phyloP scores from a whole-genome alignment of 1,139 yeast species.

The Meyerozyma athensensis region DNA sequence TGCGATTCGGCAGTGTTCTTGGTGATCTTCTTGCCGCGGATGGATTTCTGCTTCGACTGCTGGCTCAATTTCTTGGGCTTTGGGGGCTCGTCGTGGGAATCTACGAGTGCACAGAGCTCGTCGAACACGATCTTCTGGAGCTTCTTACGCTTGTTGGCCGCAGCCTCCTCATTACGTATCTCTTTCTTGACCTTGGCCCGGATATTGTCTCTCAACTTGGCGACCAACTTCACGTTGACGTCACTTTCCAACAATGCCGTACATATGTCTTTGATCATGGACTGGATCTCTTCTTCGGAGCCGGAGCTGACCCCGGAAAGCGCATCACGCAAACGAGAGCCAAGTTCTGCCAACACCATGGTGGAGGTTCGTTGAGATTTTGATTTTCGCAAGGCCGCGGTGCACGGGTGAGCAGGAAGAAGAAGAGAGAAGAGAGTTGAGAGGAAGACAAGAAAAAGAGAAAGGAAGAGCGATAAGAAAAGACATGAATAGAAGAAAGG shows the following conservation, averaged over 20 bases:
- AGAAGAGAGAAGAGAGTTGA: neutral
- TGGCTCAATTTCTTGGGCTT: constrained; percentile 68
- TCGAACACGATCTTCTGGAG: constrained; percentile 92
- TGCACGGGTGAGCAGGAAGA: neutral
- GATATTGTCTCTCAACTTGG: constrained; percentile 69
- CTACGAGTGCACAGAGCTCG: constrained; percentile 83
- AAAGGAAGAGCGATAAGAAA: neutral
- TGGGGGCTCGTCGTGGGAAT: constrained; percentile 60
- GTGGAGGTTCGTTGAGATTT: constrained; percentile 1
- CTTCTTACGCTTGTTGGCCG: constrained; percentile 66
- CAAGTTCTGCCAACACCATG: constrained; percentile 95
- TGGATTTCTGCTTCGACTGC: constrained; percentile 15
- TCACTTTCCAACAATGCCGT: constrained; percentile 88
- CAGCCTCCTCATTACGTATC: constrained; percentile 47
- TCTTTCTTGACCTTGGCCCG: constrained; percentile 46
- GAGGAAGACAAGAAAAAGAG: neutral
- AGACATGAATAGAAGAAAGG: too few species aligned
- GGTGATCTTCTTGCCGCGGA: constrained; percentile 27
- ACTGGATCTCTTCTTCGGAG: constrained; percentile 36
- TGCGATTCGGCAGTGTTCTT: constrained; percentile 27
- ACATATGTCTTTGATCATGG: constrained; percentile 80
- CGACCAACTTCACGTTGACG: constrained; percentile 83
- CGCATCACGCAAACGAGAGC: constrained; percentile 75
- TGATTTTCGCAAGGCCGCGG: neutral
- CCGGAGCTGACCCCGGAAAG: constrained; percentile 52